phyloP scores from a whole-genome alignment of 257 asterid species.

The Coffea canephora region DNA sequence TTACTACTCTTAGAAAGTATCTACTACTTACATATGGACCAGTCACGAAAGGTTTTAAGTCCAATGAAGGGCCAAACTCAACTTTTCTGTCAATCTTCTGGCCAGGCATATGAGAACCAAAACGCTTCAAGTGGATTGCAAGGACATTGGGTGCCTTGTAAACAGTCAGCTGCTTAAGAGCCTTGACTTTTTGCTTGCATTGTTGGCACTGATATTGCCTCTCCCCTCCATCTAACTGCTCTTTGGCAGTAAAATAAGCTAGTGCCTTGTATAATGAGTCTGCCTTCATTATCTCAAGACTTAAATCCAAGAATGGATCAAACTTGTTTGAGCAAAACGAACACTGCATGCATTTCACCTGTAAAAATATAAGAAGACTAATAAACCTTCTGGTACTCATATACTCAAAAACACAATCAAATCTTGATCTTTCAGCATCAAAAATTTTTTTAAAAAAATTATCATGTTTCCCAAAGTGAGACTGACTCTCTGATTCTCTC shows the following conservation, averaged over 20 bases:
- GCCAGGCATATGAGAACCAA: constrained; percentile 60
- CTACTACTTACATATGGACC: constrained; percentile 72
- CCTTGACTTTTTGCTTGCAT: constrained; percentile 93
- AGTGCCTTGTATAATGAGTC: constrained; percentile 83
- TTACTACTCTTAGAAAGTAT: not conserved
- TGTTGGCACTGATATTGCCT: constrained; percentile 88
- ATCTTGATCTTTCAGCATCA: not conserved
- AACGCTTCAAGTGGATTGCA: constrained; percentile 85
- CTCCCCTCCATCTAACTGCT: constrained; percentile 88
- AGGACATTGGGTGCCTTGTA: constrained; percentile 90
- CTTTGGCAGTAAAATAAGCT: constrained; percentile 77
- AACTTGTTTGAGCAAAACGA: constrained; percentile 82
- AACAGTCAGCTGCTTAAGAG: constrained; percentile 80
- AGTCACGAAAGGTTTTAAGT: constrained; percentile 79
- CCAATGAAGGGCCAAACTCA: constrained; percentile 63
- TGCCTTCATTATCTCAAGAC: constrained; percentile 80
- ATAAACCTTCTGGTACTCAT: not conserved
- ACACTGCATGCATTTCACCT: constrained; percentile 98
- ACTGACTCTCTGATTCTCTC: not conserved
- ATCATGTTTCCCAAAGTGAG: not conserved
- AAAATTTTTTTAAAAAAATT: not conserved
- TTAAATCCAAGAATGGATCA: constrained; percentile 90
- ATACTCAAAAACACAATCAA: not conserved
- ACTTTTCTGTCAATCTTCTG: constrained; percentile 70
- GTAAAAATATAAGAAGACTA: constrained; percentile 19